phyloP scores from a whole-genome alignment of 352 stramenopile genomes.

The Phytophthora ramorum region DNA sequence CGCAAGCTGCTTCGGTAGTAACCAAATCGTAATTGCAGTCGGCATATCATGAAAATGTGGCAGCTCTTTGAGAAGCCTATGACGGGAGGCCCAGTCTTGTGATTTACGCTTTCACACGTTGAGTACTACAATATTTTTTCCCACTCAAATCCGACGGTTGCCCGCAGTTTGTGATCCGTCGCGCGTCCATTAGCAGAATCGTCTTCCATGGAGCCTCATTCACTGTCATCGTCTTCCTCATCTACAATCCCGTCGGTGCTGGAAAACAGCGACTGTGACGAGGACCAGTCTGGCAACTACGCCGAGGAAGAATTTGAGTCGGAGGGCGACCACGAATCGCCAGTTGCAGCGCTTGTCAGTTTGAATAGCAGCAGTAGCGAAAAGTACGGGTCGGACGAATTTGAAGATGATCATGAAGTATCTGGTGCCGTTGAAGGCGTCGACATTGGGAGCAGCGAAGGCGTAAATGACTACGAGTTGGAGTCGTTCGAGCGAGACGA shows the following conservation, averaged over 20 bases:
- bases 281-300: conserved; percentile 9
- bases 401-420: conserved; percentile 27
- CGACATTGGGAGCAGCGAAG: background rate
- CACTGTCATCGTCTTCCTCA: conserved; percentile 7
- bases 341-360: background rate
- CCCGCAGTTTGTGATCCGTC: background rate
- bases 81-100: too few species aligned
- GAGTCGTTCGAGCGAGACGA: conserved; percentile 30
- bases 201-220: conserved; percentile 10
- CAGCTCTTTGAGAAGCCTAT: too few species aligned
- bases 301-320: conserved; percentile 30
- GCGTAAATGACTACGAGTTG: conserved; percentile 10
- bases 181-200: background rate
- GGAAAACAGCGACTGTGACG: conserved; percentile 12
- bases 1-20: too few species aligned
- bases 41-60: too few species aligned
- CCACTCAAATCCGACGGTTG: too few species aligned
- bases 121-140: too few species aligned
- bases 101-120: too few species aligned
- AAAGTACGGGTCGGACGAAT: conserved; percentile 20
- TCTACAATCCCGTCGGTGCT: conserved; percentile 18
- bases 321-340: conserved; percentile 1
- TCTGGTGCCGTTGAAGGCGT: background rate
- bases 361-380: conserved; percentile 11
- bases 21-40: too few species aligned